Evolutionary conservation across 2,329 filamentous ascomycete genomes (phyloP).

Genomic region (Trichophyton simii): DNA sequence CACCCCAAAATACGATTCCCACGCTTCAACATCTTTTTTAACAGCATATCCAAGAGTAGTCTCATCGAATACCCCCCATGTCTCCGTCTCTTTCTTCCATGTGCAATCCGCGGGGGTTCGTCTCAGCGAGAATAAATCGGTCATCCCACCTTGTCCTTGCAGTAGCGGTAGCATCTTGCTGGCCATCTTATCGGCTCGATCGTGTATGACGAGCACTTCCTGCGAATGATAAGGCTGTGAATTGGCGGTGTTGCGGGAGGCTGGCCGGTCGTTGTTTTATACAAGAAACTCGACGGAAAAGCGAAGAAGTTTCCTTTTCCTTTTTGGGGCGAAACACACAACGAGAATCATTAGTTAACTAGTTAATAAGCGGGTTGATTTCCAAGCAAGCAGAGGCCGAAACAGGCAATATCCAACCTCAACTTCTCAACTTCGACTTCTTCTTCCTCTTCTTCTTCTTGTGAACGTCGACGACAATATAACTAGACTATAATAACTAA

Average conservation of each 20-base stretch:
- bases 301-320: slow-evolving; percentile 6
- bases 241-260: slow-evolving; percentile 9
- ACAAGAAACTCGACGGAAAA: slow-evolving; percentile 20
- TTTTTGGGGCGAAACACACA: not conserved
- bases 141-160: slow-evolving; percentile 96
- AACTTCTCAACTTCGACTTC: not conserved
- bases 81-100: not conserved
- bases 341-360: not conserved
- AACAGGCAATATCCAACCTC: not conserved
- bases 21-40: not conserved
- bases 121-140: not conserved
- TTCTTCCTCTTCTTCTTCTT: too few relatives aligned
- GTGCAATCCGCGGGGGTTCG: not conserved
- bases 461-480: too few relatives aligned
- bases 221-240: slow-evolving; percentile 32
- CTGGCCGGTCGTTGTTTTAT: slow-evolving; percentile 17
- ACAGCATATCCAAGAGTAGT: not conserved
- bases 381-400: slow-evolving; percentile 25
- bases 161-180: slow-evolving; percentile 99
- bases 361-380: slow-evolving; percentile 13
- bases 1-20: not conserved
- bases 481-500: too few relatives aligned
- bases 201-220: slow-evolving; percentile 35
- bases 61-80: not conserved
- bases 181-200: slow-evolving; percentile 77